phyloP scores from a whole-genome alignment of 208 protist genomes.

The Phytomonas serpens region DNA sequence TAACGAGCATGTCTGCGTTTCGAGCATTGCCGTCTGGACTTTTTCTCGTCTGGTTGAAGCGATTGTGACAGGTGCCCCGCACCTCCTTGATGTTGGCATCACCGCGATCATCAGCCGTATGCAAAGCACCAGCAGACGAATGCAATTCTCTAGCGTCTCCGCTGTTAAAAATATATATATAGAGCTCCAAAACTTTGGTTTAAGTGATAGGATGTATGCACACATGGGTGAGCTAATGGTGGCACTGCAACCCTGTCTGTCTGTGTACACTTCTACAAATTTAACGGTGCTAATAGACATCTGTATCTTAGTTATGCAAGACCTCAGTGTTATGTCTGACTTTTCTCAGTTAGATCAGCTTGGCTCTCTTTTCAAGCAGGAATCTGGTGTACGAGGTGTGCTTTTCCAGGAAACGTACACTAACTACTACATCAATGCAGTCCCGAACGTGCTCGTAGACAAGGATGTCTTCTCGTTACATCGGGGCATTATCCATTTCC shows the following conservation, averaged over 20 bases:
- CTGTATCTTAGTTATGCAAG: conserved; percentile 20
- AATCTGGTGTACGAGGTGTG: conserved; percentile 26
- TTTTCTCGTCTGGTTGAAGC: conserved; percentile 61
- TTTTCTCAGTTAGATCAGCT: conserved; percentile 18
- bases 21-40: conserved; percentile 78
- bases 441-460: conserved; percentile 55
- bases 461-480: conserved; percentile 84
- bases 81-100: conserved; percentile 1
- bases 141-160: conserved; percentile 62
- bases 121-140: conserved; percentile 68
- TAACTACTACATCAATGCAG: conserved; percentile 36
- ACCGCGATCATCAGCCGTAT: conserved; percentile 27
- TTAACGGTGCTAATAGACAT: conserved; percentile 64
- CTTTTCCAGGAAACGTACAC: conserved; percentile 68
- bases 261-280: conserved; percentile 69
- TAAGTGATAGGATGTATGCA: background rate
- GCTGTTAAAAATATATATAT: conserved; percentile 42
- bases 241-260: conserved; percentile 37
- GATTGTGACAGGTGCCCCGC: conserved; percentile 20
- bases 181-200: conserved; percentile 29
- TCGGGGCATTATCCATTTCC: conserved; percentile 41
- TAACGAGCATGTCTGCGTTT: conserved; percentile 68
- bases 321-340: conserved; percentile 18
- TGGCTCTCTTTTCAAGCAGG: conserved; percentile 26
- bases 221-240: conserved; percentile 29